phyloP scores from a whole-genome alignment of 805 yeast species.

The Spathaspora arborariae region DNA sequence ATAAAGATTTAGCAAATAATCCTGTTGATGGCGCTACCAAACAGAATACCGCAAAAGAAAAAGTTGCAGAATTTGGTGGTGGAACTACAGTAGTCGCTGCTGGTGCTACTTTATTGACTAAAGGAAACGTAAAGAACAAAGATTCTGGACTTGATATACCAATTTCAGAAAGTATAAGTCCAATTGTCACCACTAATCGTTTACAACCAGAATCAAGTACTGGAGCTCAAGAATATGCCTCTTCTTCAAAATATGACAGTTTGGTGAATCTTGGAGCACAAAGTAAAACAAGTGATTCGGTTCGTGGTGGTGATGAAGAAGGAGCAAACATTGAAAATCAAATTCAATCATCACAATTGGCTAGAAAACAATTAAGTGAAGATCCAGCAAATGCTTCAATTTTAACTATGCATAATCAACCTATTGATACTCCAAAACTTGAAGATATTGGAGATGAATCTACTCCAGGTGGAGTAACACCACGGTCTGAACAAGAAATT shows the following conservation, averaged over 20 bases:
- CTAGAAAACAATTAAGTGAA: constrained; percentile 1
- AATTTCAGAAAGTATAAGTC: neutral
- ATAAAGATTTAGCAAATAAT: neutral
- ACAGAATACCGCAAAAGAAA: neutral
- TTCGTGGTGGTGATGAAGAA: neutral
- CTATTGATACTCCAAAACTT: constrained; percentile 7
- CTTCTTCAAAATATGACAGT: neutral
- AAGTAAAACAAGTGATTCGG: neutral
- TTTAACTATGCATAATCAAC: constrained; percentile 7
- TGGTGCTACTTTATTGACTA: constrained; percentile 11
- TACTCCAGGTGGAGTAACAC: neutral
- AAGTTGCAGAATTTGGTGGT: neutral
- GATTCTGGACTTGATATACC: neutral
- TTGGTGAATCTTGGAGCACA: neutral
- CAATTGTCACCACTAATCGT: neutral
- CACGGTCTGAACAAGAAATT: neutral
- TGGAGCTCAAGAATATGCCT: neutral
- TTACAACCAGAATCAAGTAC: neutral
- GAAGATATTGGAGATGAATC: constrained; percentile 6
- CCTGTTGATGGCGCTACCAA: neutral
- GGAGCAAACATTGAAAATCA: constrained; percentile 1
- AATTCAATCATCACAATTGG: constrained; percentile 3
- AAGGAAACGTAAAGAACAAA: neutral
- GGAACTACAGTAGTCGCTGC: constrained; percentile 13
- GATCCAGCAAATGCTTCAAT: constrained; percentile 10